These are phyloP conservation scores for Fusarium clavum DNA, from an alignment of 2,329 filamentous ascomycete species.

Conservation along the genomic window DNA sequence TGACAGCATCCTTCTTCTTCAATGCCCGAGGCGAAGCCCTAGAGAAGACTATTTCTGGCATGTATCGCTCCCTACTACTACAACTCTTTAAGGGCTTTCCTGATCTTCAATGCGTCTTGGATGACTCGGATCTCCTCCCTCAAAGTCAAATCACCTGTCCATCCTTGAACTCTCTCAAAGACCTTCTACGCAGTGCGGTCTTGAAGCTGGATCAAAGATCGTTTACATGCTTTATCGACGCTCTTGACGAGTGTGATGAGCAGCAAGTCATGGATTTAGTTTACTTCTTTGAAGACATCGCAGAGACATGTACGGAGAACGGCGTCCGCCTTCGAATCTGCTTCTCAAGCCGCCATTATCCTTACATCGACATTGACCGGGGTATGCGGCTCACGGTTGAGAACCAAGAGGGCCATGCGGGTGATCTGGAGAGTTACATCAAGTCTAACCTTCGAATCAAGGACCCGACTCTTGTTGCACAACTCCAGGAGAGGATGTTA, in stretches of 20 bases:
- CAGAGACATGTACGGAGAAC: constrained; percentile 21
- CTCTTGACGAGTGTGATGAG: constrained; percentile 62
- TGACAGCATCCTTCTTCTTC: constrained; percentile 62
- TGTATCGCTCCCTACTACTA: constrained; percentile 62
- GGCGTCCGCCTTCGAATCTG: constrained; percentile 50
- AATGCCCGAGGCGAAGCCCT: constrained; percentile 58
- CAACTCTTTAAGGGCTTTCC: constrained; percentile 56
- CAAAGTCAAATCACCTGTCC: neutral
- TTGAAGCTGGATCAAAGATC: accelerated
- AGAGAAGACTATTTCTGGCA: constrained; percentile 59
- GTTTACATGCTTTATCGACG: constrained; percentile 52
- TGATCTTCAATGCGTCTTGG: constrained; percentile 51
- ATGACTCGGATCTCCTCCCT: constrained; percentile 4
- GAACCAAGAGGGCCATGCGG: constrained; percentile 35
- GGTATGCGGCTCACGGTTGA: constrained; percentile 47
- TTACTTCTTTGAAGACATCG: constrained; percentile 54
- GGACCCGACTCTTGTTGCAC: accelerated
- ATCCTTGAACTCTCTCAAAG: neutral
- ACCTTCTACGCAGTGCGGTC: neutral
- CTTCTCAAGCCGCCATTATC: constrained; percentile 62
- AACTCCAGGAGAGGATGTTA: constrained; percentile 43
- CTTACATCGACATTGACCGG: constrained; percentile 51
- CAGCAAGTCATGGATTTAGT: constrained; percentile 56
- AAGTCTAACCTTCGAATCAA: constrained; percentile 9
- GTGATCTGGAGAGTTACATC: constrained; percentile 46